Base-by-base conservation (phyloP, 371 early-diverging fungal species). In the Mortierella sp. region DNA sequence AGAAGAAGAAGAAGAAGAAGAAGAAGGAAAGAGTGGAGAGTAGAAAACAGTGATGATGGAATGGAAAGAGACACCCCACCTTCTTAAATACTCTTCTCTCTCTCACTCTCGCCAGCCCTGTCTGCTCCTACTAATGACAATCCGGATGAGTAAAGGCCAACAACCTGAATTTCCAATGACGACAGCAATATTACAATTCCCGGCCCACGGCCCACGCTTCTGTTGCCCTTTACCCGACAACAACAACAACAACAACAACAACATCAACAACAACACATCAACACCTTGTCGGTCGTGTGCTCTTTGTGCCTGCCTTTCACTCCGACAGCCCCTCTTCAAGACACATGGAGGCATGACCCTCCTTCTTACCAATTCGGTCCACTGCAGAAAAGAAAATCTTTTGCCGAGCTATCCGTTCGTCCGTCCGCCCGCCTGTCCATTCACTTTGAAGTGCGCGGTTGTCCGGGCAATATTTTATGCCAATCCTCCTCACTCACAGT, bases 381-480 rank as follows among this genome's bases (percentile, higher is more conserved):
- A 16, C 24, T 21, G 0, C 18, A 54, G 54, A 54, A 16, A 54
- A 18, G 6, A 32, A 2, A 1, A 63, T n/a, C 55, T 54, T 54
- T 24, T 21, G n/a, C 6, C 16, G 5, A 56, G 27, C 27, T n/a
- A n/a, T n/a, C n/a, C n/a, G n/a, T n/a, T 27, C n/a, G 56, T 56
- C 54, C 24, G 41, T 41, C 1, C 41, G 41, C 0, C 41, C 41
- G 7, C 0, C 41, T 4, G 5, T 54, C 24, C 24, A 7, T 54
- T 12, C 48, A 46, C 11, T 46, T 46, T 46, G 2, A 14, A 21
- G 16, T 68, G 68, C 68, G 68, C 68, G 68, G 68, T 68, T 68
- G 41, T 68, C 43, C 68, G 68, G 68, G 24, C 68, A 68, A 32
- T 68, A 38, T 41, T 68, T 68, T 68, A 16, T 41, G 68, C 43